Evolutionary conservation across 148 eudicot species (phyloP).

Genomic region (Rhododendron henanense): DNA sequence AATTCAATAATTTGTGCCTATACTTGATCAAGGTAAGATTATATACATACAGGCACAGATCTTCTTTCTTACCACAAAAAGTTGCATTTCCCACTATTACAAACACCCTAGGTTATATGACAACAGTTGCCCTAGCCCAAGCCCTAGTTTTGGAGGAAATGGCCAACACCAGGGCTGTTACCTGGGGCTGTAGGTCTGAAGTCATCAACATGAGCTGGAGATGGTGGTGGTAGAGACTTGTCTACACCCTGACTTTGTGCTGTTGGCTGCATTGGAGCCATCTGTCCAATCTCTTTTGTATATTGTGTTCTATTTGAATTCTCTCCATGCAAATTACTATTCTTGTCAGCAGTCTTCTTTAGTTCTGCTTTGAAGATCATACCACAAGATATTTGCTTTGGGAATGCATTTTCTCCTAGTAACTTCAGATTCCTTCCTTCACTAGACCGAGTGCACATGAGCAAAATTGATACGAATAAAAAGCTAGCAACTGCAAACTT

Average conservation of each 20-base stretch:
- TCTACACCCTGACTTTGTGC: slow-evolving; percentile 13
- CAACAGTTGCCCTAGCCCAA: not conserved
- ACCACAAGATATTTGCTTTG: slow-evolving; percentile 15
- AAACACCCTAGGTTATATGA: not conserved
- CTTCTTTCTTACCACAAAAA: not conserved
- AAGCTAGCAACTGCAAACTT: slow-evolving; percentile 20
- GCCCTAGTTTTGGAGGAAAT: slow-evolving; percentile 35
- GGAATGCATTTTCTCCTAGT: slow-evolving; percentile 14
- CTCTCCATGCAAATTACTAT: not conserved
- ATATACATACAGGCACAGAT: not conserved
- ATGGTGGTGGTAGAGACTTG: slow-evolving; percentile 26
- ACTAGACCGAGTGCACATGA: slow-evolving; percentile 19
- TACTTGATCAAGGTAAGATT: not conserved
- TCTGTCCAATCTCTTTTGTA: not conserved
- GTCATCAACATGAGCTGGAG: slow-evolving; percentile 16
- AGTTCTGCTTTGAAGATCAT: slow-evolving; percentile 4
- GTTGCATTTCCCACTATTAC: not conserved
- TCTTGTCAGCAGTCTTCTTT: slow-evolving; percentile 8
- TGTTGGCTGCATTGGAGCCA: not conserved
- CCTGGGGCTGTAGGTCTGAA: slow-evolving; percentile 52
- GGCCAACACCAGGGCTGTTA: slow-evolving; percentile 53
- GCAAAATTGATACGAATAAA: slow-evolving; percentile 8
- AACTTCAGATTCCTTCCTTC: slow-evolving; percentile 31
- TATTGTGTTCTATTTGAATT: not conserved
- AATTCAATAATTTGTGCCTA: not conserved